These are phyloP conservation scores for Tetracladium marchalianum DNA, from an alignment of 495 filamentous ascomycete species.

Conservation along the genomic window DNA sequence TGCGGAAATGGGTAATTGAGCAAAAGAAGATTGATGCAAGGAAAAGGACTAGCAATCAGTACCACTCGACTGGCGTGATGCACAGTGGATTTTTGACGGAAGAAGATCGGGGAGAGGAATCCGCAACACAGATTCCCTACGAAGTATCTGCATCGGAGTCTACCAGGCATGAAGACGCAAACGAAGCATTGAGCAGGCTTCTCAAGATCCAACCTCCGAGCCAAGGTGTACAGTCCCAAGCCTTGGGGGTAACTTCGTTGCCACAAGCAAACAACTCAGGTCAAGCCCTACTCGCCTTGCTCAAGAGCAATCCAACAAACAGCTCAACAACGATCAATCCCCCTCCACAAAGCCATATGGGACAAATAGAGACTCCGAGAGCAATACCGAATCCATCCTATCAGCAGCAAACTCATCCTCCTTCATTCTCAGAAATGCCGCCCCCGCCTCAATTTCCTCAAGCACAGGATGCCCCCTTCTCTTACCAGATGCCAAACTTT, in stretches of 20 bases:
- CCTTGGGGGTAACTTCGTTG: slow-evolving; percentile 7
- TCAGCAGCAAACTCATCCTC: slow-evolving; percentile 18
- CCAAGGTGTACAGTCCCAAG: slow-evolving; percentile 28
- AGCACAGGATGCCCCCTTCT: slow-evolving; percentile 8
- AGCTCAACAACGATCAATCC: slow-evolving; percentile 5
- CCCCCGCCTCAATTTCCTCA: slow-evolving; percentile 19
- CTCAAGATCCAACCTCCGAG: slow-evolving; percentile 49
- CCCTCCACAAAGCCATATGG: slow-evolving; percentile 20
- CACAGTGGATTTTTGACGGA: slow-evolving; percentile 18
- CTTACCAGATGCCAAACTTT: slow-evolving; percentile 7
- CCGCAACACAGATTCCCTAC: slow-evolving; percentile 15
- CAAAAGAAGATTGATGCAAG: slow-evolving; percentile 60
- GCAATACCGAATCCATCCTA: slow-evolving; percentile 23
- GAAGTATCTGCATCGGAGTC: slow-evolving; percentile 26
- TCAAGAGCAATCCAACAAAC: slow-evolving; percentile 28
- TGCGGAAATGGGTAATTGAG: slow-evolving; percentile 85
- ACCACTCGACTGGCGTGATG: slow-evolving; percentile 12
- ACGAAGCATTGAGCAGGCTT: slow-evolving; percentile 50
- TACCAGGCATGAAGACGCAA: slow-evolving; percentile 44
- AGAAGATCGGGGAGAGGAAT: slow-evolving; percentile 20
- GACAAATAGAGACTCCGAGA: slow-evolving; percentile 21
- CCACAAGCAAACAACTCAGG: slow-evolving; percentile 17
- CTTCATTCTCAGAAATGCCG: slow-evolving; percentile 16
- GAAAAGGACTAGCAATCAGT: slow-evolving; percentile 22
- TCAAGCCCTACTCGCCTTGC: slow-evolving; percentile 48